phyloP scores from a whole-genome alignment of 164 flowering plant genomes.

The Vitis rotundifolia region DNA sequence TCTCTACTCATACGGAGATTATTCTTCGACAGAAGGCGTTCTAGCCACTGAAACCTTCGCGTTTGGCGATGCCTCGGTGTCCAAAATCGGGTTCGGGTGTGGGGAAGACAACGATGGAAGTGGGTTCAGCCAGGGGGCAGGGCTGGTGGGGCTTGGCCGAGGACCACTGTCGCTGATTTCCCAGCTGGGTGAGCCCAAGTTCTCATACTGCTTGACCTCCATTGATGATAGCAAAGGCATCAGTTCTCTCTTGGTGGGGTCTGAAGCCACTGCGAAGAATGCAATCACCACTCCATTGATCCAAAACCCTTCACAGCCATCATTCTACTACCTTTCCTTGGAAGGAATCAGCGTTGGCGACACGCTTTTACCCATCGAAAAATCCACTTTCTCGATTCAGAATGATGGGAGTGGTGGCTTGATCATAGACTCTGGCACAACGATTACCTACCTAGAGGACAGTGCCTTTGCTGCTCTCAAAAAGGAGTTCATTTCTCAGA shows the following conservation, averaged over 20 bases:
- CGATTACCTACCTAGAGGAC: slow-evolving; percentile 65
- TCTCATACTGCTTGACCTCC: slow-evolving; percentile 81
- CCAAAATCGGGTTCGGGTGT: slow-evolving; percentile 73
- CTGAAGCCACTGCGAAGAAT: slow-evolving; percentile 30
- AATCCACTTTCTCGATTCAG: slow-evolving; percentile 48
- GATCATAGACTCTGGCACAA: slow-evolving; percentile 91
- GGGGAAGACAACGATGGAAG: slow-evolving; percentile 70
- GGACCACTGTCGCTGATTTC: slow-evolving; percentile 85
- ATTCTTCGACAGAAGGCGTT: slow-evolving; percentile 66
- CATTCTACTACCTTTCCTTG: slow-evolving; percentile 71
- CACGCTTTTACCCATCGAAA: slow-evolving; percentile 42
- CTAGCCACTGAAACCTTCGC: slow-evolving; percentile 74
- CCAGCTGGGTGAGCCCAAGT: slow-evolving; percentile 62
- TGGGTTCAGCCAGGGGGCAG: slow-evolving; percentile 68
- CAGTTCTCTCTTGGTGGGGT: slow-evolving; percentile 71
- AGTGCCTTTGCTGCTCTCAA: slow-evolving; percentile 43
- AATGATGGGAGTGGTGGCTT: slow-evolving; percentile 77
- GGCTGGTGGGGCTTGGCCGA: slow-evolving; percentile 87
- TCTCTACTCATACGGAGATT: slow-evolving; percentile 72
- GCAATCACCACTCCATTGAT: slow-evolving; percentile 51
- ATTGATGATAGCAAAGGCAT: slow-evolving; percentile 42
- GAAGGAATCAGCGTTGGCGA: slow-evolving; percentile 78
- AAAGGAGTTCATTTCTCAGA: slow-evolving; percentile 59
- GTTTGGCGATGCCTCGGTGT: slow-evolving; percentile 43
- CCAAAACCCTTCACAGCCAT: slow-evolving; percentile 58